phyloP scores from a whole-genome alignment of 2,329 filamentous ascomycete genomes.

The Colletotrichum eleusines region DNA sequence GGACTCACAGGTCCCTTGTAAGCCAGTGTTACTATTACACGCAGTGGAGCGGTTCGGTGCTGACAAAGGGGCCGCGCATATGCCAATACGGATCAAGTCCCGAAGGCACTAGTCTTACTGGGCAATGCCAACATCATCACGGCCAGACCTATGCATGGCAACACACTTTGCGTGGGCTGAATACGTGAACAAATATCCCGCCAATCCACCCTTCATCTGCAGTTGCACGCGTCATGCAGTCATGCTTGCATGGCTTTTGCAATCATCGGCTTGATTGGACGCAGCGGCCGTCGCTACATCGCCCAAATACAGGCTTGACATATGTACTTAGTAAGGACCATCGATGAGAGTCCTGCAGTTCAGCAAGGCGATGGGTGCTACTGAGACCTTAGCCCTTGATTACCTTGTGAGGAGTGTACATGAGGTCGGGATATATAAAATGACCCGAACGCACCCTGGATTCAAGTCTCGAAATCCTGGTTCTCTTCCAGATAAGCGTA shows the following conservation, averaged over 20 bases:
- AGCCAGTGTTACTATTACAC: neutral
- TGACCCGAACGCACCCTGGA: neutral
- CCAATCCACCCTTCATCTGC: neutral
- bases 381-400: neutral
- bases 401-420: neutral
- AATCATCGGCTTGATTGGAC: neutral
- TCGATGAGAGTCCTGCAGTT: slow-evolving; percentile 11
- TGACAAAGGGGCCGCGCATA: neutral
- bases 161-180: neutral
- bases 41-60: neutral
- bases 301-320: neutral
- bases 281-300: neutral
- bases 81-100: neutral
- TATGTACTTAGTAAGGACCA: slow-evolving; percentile 3
- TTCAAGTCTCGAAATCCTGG: neutral
- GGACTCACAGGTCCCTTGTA: too few relatives aligned
- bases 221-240: neutral
- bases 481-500: neutral
- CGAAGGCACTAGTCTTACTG: neutral
- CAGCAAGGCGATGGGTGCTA: too few relatives aligned
- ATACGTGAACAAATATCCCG: neutral
- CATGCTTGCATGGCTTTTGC: neutral
- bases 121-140: neutral
- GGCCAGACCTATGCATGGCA: neutral
- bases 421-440: neutral